These are phyloP conservation scores for Capsicum baccatum DNA, from an alignment of 257 asterid species.

Conservation along the genomic window DNA sequence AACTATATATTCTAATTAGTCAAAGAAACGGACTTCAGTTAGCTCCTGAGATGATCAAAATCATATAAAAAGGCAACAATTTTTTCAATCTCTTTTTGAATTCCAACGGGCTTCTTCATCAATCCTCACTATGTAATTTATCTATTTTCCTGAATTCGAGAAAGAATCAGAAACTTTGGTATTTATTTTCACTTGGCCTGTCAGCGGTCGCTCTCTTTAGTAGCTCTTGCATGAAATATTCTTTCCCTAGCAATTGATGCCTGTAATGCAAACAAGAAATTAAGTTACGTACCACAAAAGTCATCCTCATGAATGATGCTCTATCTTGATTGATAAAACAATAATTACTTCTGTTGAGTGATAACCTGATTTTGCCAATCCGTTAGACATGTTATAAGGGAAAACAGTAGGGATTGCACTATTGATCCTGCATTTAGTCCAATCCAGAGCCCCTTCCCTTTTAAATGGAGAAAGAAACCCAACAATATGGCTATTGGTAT, in stretches of 20 bases:
- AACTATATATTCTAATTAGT: not conserved
- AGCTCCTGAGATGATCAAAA: not conserved
- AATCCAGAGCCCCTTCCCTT: conserved; percentile 66
- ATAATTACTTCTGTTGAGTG: not conserved
- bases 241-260: conserved; percentile 43
- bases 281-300: not conserved
- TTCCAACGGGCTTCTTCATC: conserved; percentile 8
- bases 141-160: not conserved
- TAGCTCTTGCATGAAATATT: conserved; percentile 31
- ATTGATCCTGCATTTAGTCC: conserved; percentile 58
- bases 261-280: conserved; percentile 34
- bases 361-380: conserved; percentile 63
- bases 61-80: not conserved
- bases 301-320: not conserved
- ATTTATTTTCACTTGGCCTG: not conserved
- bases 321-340: not conserved
- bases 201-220: not conserved
- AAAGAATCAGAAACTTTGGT: not conserved
- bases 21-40: not conserved
- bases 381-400: conserved; percentile 48
- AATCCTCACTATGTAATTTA: not conserved
- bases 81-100: not conserved
- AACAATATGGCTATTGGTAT: conserved; percentile 51
- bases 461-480: conserved; percentile 49
- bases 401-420: conserved; percentile 47